Conservation (phyloP, 1,139 yeast genomes). For the Spathaspora sp. region DNA sequence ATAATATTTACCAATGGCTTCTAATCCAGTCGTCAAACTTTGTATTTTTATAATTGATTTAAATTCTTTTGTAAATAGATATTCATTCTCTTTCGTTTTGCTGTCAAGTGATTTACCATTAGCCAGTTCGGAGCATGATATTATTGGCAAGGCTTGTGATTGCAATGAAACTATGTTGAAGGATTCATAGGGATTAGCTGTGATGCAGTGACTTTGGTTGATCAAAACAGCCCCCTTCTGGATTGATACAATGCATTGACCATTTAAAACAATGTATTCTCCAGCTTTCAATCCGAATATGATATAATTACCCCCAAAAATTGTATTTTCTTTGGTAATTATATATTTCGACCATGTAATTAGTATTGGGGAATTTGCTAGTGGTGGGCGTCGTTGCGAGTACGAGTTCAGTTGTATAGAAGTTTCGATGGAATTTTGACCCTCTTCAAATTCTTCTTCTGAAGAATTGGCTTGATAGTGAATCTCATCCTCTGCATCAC, state of each 20-base stretch:
- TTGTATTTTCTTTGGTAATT: background rate
- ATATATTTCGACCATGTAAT: background rate
- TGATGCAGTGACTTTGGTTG: conserved; percentile 51
- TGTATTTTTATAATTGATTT: conserved; percentile 45
- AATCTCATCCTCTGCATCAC: conserved; percentile 17
- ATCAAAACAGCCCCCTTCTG: conserved; percentile 60
- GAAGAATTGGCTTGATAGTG: conserved; percentile 26
- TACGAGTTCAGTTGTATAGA: conserved; percentile 9
- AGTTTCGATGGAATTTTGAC: conserved; percentile 6
- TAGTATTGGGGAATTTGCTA: background rate
- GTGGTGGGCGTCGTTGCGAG: conserved; percentile 2
- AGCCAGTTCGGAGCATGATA: conserved; percentile 42
- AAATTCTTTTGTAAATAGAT: conserved; percentile 34
- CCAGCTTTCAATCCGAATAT: conserved; percentile 42
- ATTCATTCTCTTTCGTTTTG: conserved; percentile 27
- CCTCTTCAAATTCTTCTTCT: conserved; percentile 21
- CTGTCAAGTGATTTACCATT: conserved; percentile 18
- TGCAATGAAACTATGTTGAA: conserved; percentile 49
- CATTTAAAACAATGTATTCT: conserved; percentile 56
- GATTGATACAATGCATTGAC: conserved; percentile 54
- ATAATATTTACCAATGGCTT: conserved; percentile 44
- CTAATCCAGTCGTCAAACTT: conserved; percentile 43
- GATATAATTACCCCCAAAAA: conserved; percentile 23
- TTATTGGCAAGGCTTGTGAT: conserved; percentile 54
- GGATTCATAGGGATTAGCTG: conserved; percentile 21